These are phyloP conservation scores for Mantamonas sphyraenae DNA, from an alignment of 78 protist species.

Conservation along the genomic window DNA sequence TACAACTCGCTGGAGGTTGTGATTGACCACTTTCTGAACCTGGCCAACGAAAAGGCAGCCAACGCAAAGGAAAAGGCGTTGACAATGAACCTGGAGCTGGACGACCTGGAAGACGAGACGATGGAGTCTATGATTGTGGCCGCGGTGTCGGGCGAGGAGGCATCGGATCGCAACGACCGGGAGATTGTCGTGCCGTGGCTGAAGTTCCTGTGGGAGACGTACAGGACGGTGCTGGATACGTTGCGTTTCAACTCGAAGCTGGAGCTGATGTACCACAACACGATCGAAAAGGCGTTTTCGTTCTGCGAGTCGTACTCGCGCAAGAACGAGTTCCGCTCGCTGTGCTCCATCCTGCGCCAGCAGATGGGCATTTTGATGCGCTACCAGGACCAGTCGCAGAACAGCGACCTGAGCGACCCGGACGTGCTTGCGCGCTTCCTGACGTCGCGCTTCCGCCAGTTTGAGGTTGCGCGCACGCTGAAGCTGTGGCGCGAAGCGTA, in stretches of 20 bases:
- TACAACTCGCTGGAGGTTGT: slow-evolving; percentile 1
- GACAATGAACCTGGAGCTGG: not conserved
- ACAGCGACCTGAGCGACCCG: not conserved
- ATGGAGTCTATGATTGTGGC: slow-evolving; percentile 22
- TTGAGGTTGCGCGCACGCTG: slow-evolving; percentile 16
- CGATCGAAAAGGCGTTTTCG: slow-evolving; percentile 7
- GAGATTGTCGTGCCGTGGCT: slow-evolving; percentile 26
- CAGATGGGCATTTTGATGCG: slow-evolving; percentile 1
- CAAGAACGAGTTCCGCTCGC: slow-evolving; percentile 24
- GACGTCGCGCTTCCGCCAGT: slow-evolving; percentile 33
- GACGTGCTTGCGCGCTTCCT: not conserved
- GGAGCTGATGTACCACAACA: slow-evolving; percentile 21
- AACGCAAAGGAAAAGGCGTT: not conserved
- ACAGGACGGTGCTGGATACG: slow-evolving; percentile 23
- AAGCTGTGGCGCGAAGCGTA: slow-evolving; percentile 40
- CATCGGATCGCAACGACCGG: slow-evolving; percentile 10
- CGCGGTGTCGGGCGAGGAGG: slow-evolving; percentile 15
- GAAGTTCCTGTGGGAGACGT: slow-evolving; percentile 32
- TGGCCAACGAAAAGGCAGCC: not conserved
- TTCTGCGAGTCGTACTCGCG: slow-evolving; percentile 34
- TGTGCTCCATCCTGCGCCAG: slow-evolving; percentile 20
- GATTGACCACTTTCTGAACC: not conserved
- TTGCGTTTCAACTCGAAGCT: slow-evolving; percentile 18
- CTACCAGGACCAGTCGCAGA: not conserved
- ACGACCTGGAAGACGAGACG: slow-evolving; percentile 37